phyloP scores from a whole-genome alignment of 768 basidiomycete species.

The Boletus patriciae region DNA sequence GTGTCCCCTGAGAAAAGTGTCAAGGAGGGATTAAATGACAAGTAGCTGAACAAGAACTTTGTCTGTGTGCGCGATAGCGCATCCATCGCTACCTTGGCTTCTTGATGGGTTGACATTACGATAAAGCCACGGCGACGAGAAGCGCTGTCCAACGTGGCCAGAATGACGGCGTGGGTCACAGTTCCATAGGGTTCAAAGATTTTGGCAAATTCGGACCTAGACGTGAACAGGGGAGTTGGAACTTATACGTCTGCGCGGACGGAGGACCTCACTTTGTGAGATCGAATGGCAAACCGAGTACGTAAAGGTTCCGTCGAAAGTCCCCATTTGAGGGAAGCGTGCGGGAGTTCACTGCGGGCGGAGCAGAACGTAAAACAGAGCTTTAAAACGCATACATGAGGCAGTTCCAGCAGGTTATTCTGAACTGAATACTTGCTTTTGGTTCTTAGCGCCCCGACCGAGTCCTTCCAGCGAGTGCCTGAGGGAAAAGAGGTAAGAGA shows the following conservation, averaged over 20 bases:
- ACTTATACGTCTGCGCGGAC: not conserved
- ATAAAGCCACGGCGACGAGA: slow-evolving; percentile 82
- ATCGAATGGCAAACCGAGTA: slow-evolving; percentile 80
- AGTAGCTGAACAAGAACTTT: slow-evolving; percentile 47
- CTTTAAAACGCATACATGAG: slow-evolving; percentile 35
- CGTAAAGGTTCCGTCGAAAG: slow-evolving; percentile 75
- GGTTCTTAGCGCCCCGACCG: slow-evolving; percentile 54
- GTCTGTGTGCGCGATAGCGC: slow-evolving; percentile 65
- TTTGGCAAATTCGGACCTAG: slow-evolving; percentile 54
- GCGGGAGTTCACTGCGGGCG: not conserved
- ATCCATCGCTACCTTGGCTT: slow-evolving; percentile 69
- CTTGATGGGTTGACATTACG: slow-evolving; percentile 73
- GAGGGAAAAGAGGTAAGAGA: slow-evolving; percentile 10
- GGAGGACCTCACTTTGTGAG: slow-evolving; percentile 60
- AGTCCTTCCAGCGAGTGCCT: slow-evolving; percentile 23
- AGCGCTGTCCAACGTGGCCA: slow-evolving; percentile 81
- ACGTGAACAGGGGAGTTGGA: not conserved
- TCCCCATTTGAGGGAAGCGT: slow-evolving; percentile 36
- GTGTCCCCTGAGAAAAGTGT: slow-evolving; percentile 53
- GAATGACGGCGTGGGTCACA: slow-evolving; percentile 74
- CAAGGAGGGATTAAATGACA: not conserved
- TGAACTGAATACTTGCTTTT: slow-evolving; percentile 46
- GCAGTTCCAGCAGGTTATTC: not conserved
- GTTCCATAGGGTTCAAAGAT: slow-evolving; percentile 65
- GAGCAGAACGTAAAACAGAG: slow-evolving; percentile 33